These are phyloP conservation scores for Coemansia sp. DNA, from an alignment of 192 early-diverging fungal species.

Conservation along the genomic window DNA sequence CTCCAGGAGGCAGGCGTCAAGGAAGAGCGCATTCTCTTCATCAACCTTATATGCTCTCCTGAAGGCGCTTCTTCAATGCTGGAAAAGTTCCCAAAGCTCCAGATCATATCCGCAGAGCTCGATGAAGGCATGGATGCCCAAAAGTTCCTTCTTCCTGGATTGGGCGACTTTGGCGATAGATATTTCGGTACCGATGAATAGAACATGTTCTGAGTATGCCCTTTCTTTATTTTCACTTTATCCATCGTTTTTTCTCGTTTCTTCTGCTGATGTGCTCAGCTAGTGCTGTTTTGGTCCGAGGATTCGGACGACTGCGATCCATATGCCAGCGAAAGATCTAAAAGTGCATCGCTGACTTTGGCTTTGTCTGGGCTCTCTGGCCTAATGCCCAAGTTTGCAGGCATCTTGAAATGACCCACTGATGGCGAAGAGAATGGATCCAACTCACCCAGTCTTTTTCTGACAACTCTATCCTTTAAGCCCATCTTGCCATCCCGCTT, in stretches of 20 bases:
- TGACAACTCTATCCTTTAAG: slow-evolving; percentile 11
- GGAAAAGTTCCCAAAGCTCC: slow-evolving; percentile 69
- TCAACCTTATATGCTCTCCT: slow-evolving; percentile 87
- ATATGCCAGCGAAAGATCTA: slow-evolving; percentile 3
- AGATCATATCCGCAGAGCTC: slow-evolving; percentile 85
- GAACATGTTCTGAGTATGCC: not conserved
- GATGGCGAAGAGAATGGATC: slow-evolving; percentile 32
- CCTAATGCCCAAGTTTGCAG: slow-evolving; percentile 16
- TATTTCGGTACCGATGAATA: slow-evolving; percentile 78
- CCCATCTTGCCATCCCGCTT: not conserved
- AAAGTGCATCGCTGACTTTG: not conserved
- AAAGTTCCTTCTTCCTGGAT: slow-evolving; percentile 87
- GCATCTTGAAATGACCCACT: slow-evolving; percentile 3
- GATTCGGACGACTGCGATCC: slow-evolving; percentile 7
- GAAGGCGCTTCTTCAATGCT: slow-evolving; percentile 80
- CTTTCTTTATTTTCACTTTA: not conserved
- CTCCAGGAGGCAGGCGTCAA: slow-evolving; percentile 79
- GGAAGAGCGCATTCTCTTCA: slow-evolving; percentile 85
- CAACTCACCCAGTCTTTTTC: slow-evolving; percentile 9
- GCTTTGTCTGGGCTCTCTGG: too few species aligned
- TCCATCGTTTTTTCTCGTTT: not conserved
- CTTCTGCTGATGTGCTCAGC: not conserved
- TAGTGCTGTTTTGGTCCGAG: not conserved
- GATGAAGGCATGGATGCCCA: slow-evolving; percentile 79
- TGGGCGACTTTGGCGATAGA: slow-evolving; percentile 91